phyloP scores from a whole-genome alignment of 805 yeast species.

The Myxozyma monticola region DNA sequence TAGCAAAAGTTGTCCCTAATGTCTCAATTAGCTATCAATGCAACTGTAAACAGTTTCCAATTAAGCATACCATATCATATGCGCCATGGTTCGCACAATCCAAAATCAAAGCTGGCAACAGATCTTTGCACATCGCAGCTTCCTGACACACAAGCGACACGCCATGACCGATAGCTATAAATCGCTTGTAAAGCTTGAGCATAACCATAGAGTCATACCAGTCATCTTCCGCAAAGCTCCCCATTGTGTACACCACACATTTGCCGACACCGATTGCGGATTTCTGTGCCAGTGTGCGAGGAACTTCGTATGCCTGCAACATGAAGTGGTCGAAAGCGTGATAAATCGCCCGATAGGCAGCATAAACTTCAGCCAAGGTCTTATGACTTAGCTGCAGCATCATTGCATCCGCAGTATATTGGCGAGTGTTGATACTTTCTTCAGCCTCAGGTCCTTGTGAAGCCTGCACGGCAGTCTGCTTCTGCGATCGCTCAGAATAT shows the following conservation, averaged over 20 bases:
- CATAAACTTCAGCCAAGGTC: constrained; percentile 12
- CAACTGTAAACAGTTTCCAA: no score
- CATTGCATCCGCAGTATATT: background rate
- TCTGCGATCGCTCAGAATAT: constrained; percentile 1
- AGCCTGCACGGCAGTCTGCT: background rate
- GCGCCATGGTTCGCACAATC: constrained; percentile 19
- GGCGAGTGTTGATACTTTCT: background rate
- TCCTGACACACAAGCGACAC: constrained; percentile 20
- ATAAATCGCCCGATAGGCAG: constrained; percentile 11
- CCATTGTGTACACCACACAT: constrained; percentile 23
- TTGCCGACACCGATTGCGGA: constrained; percentile 22
- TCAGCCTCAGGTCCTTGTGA: background rate
- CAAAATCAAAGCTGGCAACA: constrained; percentile 19
- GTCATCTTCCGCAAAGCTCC: constrained; percentile 20
- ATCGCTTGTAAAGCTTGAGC: constrained; percentile 19
- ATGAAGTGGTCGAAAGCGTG: constrained; percentile 22
- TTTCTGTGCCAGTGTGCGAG: constrained; percentile 18
- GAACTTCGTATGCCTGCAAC: constrained; percentile 8
- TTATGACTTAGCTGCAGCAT: constrained; percentile 6
- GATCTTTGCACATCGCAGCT: constrained; percentile 1
- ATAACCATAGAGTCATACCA: constrained; percentile 25
- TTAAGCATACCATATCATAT: constrained; percentile 12
- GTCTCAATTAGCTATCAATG: background rate
- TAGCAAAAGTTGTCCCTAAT: constrained; percentile 16
- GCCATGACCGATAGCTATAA: constrained; percentile 28